These are phyloP conservation scores for Gaertneriomyces sp. DNA, from an alignment of 192 early-diverging fungal genomes.

Conservation along the genomic window DNA sequence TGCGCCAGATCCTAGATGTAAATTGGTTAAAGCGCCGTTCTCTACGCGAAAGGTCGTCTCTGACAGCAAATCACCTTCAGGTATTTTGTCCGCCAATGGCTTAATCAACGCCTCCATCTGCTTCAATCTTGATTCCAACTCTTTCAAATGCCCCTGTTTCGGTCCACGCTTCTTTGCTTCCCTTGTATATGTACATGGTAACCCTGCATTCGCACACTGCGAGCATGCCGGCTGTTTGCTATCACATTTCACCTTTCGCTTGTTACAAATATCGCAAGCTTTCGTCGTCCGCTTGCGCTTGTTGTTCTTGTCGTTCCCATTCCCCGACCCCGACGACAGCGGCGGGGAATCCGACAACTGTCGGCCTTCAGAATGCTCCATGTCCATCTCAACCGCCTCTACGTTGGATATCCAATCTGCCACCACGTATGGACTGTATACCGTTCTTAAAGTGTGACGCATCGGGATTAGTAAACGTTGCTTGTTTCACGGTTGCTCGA, in stretches of 20 bases:
- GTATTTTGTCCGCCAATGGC: slow-evolving; percentile 9
- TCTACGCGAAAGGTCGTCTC: too few species aligned
- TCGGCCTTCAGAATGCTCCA: too few species aligned
- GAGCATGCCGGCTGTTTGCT: slow-evolving; percentile 15
- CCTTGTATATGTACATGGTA: slow-evolving; percentile 19
- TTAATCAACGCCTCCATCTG: slow-evolving; percentile 32
- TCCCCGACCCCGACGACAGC: not conserved
- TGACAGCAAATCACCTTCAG: not conserved
- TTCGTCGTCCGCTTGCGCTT: slow-evolving; percentile 36
- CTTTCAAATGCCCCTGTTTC: slow-evolving; percentile 30
- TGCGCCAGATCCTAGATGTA: too few species aligned
- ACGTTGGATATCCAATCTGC: too few species aligned
- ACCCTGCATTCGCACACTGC: slow-evolving; percentile 10
- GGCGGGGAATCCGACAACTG: too few species aligned
- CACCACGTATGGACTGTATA: too few species aligned
- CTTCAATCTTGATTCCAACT: slow-evolving; percentile 25
- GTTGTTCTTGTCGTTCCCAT: slow-evolving; percentile 4
- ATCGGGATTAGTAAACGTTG: too few species aligned
- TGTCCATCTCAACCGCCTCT: too few species aligned
- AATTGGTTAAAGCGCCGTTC: too few species aligned
- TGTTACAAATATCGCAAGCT: slow-evolving; percentile 41
- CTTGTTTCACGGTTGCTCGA: too few species aligned
- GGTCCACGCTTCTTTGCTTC: slow-evolving; percentile 31
- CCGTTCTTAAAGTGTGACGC: too few species aligned
- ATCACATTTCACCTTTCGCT: slow-evolving; percentile 32